A percentile compares a stretch with the other conserved stretches of the same genome.
Conservation (phyloP, 2,329 filamentous ascomycete species). For the Apiospora saccharicola region DNA sequence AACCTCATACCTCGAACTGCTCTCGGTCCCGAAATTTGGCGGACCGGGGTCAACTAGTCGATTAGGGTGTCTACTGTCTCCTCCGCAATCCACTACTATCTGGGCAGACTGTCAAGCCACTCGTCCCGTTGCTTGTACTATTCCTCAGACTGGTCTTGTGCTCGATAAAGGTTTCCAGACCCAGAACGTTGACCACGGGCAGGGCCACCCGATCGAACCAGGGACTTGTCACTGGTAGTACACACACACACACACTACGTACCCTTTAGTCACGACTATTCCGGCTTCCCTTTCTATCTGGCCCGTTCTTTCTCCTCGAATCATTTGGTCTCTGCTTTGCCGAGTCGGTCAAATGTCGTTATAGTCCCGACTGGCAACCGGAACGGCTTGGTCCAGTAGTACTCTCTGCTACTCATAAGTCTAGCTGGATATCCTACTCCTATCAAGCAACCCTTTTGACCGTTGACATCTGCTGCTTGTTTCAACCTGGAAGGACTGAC, state of each 20-base stretch:
- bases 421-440: neutral
- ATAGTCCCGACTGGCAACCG: conserved; percentile 26
- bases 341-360: conserved; percentile 25
- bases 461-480: neutral
- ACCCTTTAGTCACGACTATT: conserved; percentile 22
- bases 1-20: conserved; percentile 13
- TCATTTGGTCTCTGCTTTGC: conserved; percentile 24
- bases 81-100: conserved; percentile 21
- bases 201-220: conserved; percentile 13
- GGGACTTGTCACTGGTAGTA: neutral
- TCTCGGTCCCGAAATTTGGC: conserved; percentile 21
- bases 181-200: conserved; percentile 1
- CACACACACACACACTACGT: neutral
- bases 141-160: neutral
- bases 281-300: conserved; percentile 25
- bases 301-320: conserved; percentile 28
- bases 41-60: conserved; percentile 18
- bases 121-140: conserved; percentile 6
- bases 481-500: neutral
- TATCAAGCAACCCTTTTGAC: neutral
- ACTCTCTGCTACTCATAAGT: conserved; percentile 8
- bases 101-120: conserved; percentile 22
- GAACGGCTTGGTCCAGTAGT: conserved; percentile 16
- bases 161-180: conserved; percentile 2
- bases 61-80: conserved; percentile 16